Base-by-base conservation (phyloP, 257 asterid genomes). In the Osmanthus fragrans region DNA sequence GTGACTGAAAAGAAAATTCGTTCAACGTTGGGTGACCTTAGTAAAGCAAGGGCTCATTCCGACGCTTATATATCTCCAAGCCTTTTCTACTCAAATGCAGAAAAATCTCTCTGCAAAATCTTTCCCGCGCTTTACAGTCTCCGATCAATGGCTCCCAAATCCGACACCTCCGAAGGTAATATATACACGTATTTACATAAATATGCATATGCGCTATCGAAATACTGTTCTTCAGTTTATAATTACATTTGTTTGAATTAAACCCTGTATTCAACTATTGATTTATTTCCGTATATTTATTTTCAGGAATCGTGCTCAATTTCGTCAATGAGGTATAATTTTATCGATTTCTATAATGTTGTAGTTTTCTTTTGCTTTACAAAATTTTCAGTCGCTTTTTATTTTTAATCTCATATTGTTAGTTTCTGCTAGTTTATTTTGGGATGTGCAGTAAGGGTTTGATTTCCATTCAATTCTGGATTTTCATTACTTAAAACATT, bases 281-380 rank as follows among this genome's bases (percentile, higher is more conserved):
- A 23, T 60, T 79, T 69, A 36, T 65, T 37, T 34, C n/a, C 11
- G 27, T 36, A 5, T 25, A 71, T 71, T 74, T 36, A 51, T 70
- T 79, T 73, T 64, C 97, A 92, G 97, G 90, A 78, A 92, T 94
- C 86, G 98, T 94, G 83, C 97, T 92, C 86, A 92, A 92, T 65
- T 94, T 86, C 88, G 96, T 92, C 32, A 90, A 94, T 79, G 97
- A 92, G 96, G 98, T 92, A 85, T 75, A 27, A 0, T 34, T 80
- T 73, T 69, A 34, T 19, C 45, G 19, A 37, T 74, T 36, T 76
- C 49, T 39, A 15, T 3, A 16, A n/a, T 36, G 15, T 45, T 33
- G 7, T 66, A 60, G 40, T 65, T 32, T 18, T 8, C 3, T 40
- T 21, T 42, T 34, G 64, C 54, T 33, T 76, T n/a, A 37, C 45